Conservation (phyloP, 352 stramenopile genomes). For the Pythium angustatum region DNA sequence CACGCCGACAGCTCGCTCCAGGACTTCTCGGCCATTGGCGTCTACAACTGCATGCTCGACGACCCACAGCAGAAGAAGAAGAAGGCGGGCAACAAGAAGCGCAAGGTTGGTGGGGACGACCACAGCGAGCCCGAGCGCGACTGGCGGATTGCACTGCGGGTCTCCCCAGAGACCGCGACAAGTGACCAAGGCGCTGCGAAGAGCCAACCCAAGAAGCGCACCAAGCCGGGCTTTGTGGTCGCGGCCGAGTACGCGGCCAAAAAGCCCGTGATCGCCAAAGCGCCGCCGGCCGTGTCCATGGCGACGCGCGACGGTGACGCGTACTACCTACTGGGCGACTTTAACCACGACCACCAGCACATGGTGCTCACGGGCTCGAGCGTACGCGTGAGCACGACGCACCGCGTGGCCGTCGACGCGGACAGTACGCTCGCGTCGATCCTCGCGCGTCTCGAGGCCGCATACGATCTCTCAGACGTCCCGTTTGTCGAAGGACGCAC, state of each 20-base stretch:
- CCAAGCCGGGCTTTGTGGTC: not conserved
- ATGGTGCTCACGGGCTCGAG: constrained; percentile 64
- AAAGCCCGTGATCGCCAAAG: constrained; percentile 1
- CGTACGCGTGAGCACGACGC: constrained; percentile 62
- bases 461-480: constrained; percentile 13
- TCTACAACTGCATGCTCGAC: constrained; percentile 72
- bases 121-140: constrained; percentile 24
- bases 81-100: constrained; percentile 12
- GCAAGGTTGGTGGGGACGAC: constrained; percentile 4
- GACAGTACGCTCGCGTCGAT: constrained; percentile 33
- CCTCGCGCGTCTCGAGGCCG: constrained; percentile 17
- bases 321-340: constrained; percentile 87
- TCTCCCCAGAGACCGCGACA: constrained; percentile 38
- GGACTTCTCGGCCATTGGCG: constrained; percentile 76
- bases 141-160: constrained; percentile 66
- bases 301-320: constrained; percentile 54
- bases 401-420: constrained; percentile 49
- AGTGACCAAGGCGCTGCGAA: not conserved
- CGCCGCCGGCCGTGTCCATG: constrained; percentile 26
- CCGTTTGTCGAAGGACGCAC: not conserved
- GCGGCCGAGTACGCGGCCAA: not conserved
- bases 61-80: constrained; percentile 22
- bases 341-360: constrained; percentile 90
- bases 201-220: constrained; percentile 13
- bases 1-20: constrained; percentile 84